phyloP scores from a whole-genome alignment of 2,329 filamentous ascomycete species.

The Colletotrichum graminicola region DNA sequence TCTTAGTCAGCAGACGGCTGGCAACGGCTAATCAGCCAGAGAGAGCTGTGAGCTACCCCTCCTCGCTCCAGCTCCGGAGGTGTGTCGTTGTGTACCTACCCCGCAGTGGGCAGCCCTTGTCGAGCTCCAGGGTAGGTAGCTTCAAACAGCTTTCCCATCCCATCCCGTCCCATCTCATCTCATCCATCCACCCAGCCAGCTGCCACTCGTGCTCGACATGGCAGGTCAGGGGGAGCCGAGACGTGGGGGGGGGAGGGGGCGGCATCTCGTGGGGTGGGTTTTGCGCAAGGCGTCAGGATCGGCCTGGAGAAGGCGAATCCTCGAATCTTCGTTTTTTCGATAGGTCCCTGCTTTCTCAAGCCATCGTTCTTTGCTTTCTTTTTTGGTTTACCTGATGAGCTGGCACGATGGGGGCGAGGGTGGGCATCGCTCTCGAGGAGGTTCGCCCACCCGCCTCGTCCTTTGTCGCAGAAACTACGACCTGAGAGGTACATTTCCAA shows the following conservation, averaged over 20 bases:
- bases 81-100: conserved; percentile 14
- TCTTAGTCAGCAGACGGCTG: conserved; percentile 31
- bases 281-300: neutral
- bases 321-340: conserved; percentile 2
- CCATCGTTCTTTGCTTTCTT: neutral
- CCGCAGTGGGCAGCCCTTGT: conserved; percentile 29
- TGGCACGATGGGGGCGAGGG: neutral
- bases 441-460: neutral
- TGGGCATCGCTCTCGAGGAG: conserved; percentile 7
- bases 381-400: conserved; percentile 12
- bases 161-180: neutral
- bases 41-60: neutral
- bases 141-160: conserved; percentile 11
- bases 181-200: neutral
- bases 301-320: conserved; percentile 1
- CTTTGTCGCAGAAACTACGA: conserved; percentile 26
- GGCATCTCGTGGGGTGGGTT: neutral
- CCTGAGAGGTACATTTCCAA: no score
- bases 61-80: neutral
- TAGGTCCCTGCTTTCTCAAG: neutral
- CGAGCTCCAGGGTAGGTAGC: conserved; percentile 23
- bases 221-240: conserved; percentile 10
- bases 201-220: conserved; percentile 30
- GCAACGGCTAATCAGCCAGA: conserved; percentile 18
- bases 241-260: conserved; percentile 10